A percentile compares a stretch with the other conserved stretches of the same genome.
phyloP scores from a whole-genome alignment of 139 green algal genomes.

The Nannochloris sp. region DNA sequence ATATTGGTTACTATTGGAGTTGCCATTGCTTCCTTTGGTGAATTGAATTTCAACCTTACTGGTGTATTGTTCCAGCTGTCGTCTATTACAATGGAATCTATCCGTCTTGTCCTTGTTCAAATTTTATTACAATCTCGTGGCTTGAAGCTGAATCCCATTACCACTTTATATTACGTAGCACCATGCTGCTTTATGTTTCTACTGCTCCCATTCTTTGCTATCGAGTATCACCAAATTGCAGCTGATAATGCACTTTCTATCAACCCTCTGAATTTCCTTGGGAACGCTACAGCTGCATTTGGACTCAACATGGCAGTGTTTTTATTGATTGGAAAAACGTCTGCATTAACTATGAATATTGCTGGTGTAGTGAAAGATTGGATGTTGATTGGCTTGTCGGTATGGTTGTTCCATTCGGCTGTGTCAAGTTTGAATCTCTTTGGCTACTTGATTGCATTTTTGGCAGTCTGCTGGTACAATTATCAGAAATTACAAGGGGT shows the following conservation, averaged over 20 bases:
- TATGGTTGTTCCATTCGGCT: constrained; percentile 68
- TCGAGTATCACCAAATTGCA: constrained; percentile 27
- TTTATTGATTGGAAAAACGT: constrained; percentile 83
- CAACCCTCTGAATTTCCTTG: constrained; percentile 68
- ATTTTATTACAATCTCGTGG: constrained; percentile 68
- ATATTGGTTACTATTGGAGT: constrained; percentile 82
- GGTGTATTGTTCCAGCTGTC: constrained; percentile 6
- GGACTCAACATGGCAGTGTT: constrained; percentile 59
- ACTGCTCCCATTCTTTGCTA: constrained; percentile 13
- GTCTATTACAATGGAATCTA: not conserved
- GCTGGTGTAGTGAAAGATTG: constrained; percentile 96
- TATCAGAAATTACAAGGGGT: not conserved
- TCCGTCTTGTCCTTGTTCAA: constrained; percentile 53
- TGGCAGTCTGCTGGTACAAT: constrained; percentile 19
- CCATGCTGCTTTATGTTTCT: constrained; percentile 21
- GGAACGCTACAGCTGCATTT: constrained; percentile 84
- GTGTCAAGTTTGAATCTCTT: constrained; percentile 73
- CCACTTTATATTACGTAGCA: constrained; percentile 74
- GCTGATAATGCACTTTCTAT: constrained; percentile 39
- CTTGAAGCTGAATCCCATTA: constrained; percentile 86
- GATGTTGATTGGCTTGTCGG: constrained; percentile 88
- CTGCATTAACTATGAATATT: constrained; percentile 91
- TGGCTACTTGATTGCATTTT: constrained; percentile 57
- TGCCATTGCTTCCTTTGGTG: constrained; percentile 56
- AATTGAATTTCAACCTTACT: constrained; percentile 20